Conservation (phyloP, 805 yeast species). For the Starmerella floris region DNA sequence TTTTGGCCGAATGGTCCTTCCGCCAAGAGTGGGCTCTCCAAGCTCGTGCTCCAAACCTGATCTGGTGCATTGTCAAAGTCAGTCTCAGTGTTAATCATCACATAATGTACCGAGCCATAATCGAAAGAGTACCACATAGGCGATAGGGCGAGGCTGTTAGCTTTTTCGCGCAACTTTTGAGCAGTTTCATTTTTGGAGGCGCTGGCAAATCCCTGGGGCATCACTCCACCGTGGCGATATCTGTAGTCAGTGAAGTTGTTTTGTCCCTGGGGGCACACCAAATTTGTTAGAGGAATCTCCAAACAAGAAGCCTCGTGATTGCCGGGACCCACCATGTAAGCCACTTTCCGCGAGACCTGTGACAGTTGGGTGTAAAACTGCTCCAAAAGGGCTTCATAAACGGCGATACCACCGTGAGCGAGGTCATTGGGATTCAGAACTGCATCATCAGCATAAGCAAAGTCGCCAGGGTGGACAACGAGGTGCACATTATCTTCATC, state of each 20-base stretch:
- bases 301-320: conserved; percentile 6
- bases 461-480: conserved; percentile 4
- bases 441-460: conserved; percentile 4
- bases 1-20: conserved; percentile 4
- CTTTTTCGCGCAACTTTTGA: not conserved
- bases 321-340: conserved; percentile 2
- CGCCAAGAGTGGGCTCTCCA: not conserved
- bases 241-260: conserved; percentile 4
- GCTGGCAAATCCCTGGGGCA: conserved; percentile 5
- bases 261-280: conserved; percentile 4
- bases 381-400: conserved; percentile 2
- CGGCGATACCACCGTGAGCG: conserved; percentile 1
- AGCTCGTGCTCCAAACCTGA: not conserved
- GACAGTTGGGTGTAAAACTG: conserved; percentile 1
- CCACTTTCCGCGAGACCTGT: not conserved
- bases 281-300: not conserved
- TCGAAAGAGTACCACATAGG: conserved; percentile 9
- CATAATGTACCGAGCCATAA: conserved; percentile 3
- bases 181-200: conserved; percentile 1
- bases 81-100: conserved; percentile 4
- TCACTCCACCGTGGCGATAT: conserved; percentile 1
- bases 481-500: not conserved
- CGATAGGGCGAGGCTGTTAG: conserved; percentile 1
- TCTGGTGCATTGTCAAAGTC: conserved; percentile 6
- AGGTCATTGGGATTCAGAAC: not conserved